A percentile compares a stretch with the other conserved stretches of the same genome.
Conservation (phyloP, 2,329 filamentous ascomycete genomes). For the Fusarium newnesense region DNA sequence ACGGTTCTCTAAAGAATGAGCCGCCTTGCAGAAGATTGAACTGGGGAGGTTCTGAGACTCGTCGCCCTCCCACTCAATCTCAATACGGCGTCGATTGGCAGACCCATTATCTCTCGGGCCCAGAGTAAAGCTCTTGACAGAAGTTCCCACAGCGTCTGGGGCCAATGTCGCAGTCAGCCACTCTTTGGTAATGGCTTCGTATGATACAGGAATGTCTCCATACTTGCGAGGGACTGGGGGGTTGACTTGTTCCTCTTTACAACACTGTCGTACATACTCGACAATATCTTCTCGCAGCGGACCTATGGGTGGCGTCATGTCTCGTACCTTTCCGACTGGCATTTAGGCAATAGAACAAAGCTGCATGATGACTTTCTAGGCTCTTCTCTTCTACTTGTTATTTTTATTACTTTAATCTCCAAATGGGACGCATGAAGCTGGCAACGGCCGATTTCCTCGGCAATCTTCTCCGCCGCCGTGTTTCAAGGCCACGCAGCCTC, state of each 20-base stretch:
- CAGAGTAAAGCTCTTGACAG: background rate
- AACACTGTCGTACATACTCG: no score
- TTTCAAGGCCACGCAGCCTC: no score
- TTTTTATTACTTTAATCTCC: no score
- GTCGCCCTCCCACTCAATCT: background rate
- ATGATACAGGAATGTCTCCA: background rate
- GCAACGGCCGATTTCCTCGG: no score
- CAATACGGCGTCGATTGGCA: background rate
- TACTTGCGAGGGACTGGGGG: background rate
- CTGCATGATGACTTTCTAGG: no score
- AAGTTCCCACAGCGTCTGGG: background rate
- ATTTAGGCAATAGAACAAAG: no score
- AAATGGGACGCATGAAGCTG: no score
- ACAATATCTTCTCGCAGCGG: no score
- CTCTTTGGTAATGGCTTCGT: background rate
- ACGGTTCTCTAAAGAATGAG: background rate
- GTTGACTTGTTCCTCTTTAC: background rate
- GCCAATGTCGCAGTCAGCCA: background rate
- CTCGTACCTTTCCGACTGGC: no score
- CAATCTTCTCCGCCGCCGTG: no score
- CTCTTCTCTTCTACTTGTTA: no score
- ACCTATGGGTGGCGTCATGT: no score
- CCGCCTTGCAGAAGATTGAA: background rate
- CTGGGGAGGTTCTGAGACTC: background rate
- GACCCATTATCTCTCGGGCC: background rate